Conservation (phyloP, 179 eudicot species). For the Vitellaria paradoxa region DNA sequence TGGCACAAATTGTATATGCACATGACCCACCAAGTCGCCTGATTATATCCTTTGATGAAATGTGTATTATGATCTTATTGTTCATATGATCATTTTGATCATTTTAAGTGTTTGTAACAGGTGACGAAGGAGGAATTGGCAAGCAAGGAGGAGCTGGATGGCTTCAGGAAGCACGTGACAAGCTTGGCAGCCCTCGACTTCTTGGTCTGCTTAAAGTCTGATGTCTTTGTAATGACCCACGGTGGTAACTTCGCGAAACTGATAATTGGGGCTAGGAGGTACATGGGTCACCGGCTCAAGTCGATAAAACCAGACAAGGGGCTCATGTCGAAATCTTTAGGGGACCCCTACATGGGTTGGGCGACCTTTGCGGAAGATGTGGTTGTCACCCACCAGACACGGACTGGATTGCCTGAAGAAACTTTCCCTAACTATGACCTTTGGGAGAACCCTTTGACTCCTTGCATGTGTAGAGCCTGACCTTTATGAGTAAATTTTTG, state of each 20-base stretch:
- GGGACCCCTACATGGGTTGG: slow-evolving; percentile 99
- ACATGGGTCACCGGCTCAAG: slow-evolving; percentile 84
- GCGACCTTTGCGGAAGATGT: slow-evolving; percentile 98
- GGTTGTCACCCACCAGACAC: slow-evolving; percentile 85
- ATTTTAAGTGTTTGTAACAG: slow-evolving; percentile 33
- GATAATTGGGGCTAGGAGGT: slow-evolving; percentile 82
- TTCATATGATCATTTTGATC: slow-evolving; percentile 10
- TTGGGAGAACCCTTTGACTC: slow-evolving; percentile 98
- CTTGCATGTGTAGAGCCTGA: slow-evolving; percentile 95
- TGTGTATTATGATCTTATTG: not conserved
- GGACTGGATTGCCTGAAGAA: slow-evolving; percentile 93
- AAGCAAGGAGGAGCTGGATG: slow-evolving; percentile 74
- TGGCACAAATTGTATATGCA: slow-evolving; percentile 2
- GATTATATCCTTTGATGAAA: not conserved
- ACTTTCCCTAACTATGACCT: slow-evolving; percentile 96
- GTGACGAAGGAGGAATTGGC: slow-evolving; percentile 93
- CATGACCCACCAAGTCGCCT: not conserved
- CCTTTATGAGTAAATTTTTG: not conserved
- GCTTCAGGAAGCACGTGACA: slow-evolving; percentile 87
- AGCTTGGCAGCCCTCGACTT: slow-evolving; percentile 95
- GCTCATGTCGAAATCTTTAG: slow-evolving; percentile 93
- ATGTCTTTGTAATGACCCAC: slow-evolving; percentile 98
- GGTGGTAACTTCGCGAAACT: slow-evolving; percentile 98
- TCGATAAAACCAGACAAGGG: slow-evolving; percentile 99
- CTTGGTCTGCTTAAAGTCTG: slow-evolving; percentile 92